A percentile compares a stretch with the other conserved stretches of the same genome.
phyloP scores from a whole-genome alignment of 2,329 filamentous ascomycete species.

The Hypoxylon sp. region DNA sequence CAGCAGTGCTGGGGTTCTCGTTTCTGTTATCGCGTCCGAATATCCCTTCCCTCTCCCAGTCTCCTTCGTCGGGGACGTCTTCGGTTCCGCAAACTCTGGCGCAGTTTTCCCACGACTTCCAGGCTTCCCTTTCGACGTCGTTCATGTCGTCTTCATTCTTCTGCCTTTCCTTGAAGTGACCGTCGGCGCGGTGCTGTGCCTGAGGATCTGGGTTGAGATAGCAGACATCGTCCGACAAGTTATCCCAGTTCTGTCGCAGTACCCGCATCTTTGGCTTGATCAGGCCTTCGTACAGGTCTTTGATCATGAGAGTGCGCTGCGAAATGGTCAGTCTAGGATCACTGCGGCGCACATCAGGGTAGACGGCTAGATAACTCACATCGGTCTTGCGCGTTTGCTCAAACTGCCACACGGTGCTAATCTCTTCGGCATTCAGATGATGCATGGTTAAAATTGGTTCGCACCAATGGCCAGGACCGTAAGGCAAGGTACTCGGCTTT shows the following conservation, averaged over 20 bases:
- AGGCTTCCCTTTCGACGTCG: constrained; percentile 58
- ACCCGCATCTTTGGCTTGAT: constrained; percentile 58
- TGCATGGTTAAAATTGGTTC: constrained; percentile 69
- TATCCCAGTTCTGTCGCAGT: constrained; percentile 64
- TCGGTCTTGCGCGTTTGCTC: constrained; percentile 61
- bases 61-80: constrained; percentile 53
- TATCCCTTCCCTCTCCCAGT: constrained; percentile 44
- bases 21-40: constrained; percentile 43
- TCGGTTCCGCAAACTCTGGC: constrained; percentile 61
- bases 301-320: constrained; percentile 59
- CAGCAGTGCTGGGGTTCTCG: constrained; percentile 44
- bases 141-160: constrained; percentile 56
- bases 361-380: constrained; percentile 48
- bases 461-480: constrained; percentile 64
- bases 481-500: constrained; percentile 64
- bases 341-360: neutral
- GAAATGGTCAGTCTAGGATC: constrained; percentile 29
- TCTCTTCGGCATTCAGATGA: constrained; percentile 64
- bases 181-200: constrained; percentile 51
- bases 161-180: constrained; percentile 51
- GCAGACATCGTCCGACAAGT: constrained; percentile 61
- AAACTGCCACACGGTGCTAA: constrained; percentile 64
- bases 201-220: constrained; percentile 56
- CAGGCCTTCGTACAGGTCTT: constrained; percentile 63
- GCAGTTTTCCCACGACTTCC: constrained; percentile 61